phyloP scores from a whole-genome alignment of 257 asterid genomes.

The Marsdenia floribunda region DNA sequence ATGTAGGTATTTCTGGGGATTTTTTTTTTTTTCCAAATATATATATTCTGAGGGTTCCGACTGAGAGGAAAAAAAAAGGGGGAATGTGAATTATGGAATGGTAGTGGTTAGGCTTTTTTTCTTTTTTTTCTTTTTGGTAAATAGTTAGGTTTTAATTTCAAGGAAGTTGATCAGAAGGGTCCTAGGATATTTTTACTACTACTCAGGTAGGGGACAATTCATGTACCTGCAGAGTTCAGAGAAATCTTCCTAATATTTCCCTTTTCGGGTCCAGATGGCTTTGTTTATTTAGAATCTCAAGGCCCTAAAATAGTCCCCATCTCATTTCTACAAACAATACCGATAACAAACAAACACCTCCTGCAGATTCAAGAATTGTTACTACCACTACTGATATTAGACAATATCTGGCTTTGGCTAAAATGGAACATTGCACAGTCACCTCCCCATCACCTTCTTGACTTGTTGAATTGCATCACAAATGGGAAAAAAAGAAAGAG shows the following conservation, averaged over 20 bases:
- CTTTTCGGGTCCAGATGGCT: neutral
- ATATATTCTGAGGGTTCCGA: neutral
- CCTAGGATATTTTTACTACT: neutral
- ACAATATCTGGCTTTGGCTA: slow-evolving; percentile 29
- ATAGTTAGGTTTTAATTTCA: neutral
- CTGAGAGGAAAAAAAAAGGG: neutral
- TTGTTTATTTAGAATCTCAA: neutral
- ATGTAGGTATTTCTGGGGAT: too few species aligned
- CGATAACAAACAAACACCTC: slow-evolving; percentile 6
- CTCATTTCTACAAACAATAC: slow-evolving; percentile 1
- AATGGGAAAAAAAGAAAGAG: slow-evolving; percentile 13
- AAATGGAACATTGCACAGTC: slow-evolving; percentile 29
- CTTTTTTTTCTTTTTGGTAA: too few species aligned
- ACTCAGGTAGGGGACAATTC: neutral
- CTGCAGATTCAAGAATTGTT: slow-evolving; percentile 7
- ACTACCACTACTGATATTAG: neutral
- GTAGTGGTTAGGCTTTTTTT: neutral
- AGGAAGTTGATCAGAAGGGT: neutral
- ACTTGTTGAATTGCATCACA: slow-evolving; percentile 18
- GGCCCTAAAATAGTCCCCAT: neutral
- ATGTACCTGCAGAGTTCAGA: neutral
- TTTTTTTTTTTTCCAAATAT: too few species aligned
- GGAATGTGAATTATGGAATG: neutral
- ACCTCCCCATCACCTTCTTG: slow-evolving; percentile 17
- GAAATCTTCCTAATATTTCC: slow-evolving; percentile 9